A percentile compares a stretch with the other conserved stretches of the same genome.
These are phyloP conservation scores for Beauveria brongniartii DNA, from an alignment of 2,329 filamentous ascomycete species.

Conservation along the genomic window DNA sequence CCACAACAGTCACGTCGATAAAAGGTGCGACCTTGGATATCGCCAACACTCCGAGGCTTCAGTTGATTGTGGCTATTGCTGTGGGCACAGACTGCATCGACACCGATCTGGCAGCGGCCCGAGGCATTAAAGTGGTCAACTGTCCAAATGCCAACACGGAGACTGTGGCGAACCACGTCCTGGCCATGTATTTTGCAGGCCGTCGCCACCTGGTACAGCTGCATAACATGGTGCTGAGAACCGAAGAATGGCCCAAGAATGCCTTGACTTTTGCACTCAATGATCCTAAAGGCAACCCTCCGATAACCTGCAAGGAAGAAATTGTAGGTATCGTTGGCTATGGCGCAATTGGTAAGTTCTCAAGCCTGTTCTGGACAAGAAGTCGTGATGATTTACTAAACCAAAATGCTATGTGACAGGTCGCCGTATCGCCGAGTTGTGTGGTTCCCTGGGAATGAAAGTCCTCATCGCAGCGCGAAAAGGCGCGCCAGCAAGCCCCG, in stretches of 20 bases:
- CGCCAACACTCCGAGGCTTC: not conserved
- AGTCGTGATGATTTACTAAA: not conserved
- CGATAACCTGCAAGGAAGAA: conserved; percentile 21
- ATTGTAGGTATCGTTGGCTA: conserved; percentile 21
- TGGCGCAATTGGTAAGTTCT: conserved; percentile 12
- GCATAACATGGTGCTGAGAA: conserved; percentile 2
- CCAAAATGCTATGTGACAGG: conserved; percentile 11
- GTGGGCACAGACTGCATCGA: conserved; percentile 66
- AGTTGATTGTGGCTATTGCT: conserved; percentile 4
- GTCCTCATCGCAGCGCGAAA: conserved; percentile 19
- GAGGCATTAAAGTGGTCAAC: conserved; percentile 68
- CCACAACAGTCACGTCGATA: not conserved
- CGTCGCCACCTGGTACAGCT: conserved; percentile 12
- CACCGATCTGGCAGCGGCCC: conserved; percentile 56
- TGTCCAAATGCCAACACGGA: conserved; percentile 66
- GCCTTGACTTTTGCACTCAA: conserved; percentile 15
- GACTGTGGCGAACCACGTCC: conserved; percentile 64
- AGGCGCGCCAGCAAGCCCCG: not conserved
- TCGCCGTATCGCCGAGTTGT: conserved; percentile 17
- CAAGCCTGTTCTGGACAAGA: not conserved
- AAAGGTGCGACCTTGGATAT: not conserved
- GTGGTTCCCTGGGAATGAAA: conserved; percentile 17
- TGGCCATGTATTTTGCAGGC: conserved; percentile 56
- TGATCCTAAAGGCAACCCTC: conserved; percentile 15
- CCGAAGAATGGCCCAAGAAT: conserved; percentile 12